Conservation (phyloP, 179 eudicot genomes). For the Beta corolliflora region DNA sequence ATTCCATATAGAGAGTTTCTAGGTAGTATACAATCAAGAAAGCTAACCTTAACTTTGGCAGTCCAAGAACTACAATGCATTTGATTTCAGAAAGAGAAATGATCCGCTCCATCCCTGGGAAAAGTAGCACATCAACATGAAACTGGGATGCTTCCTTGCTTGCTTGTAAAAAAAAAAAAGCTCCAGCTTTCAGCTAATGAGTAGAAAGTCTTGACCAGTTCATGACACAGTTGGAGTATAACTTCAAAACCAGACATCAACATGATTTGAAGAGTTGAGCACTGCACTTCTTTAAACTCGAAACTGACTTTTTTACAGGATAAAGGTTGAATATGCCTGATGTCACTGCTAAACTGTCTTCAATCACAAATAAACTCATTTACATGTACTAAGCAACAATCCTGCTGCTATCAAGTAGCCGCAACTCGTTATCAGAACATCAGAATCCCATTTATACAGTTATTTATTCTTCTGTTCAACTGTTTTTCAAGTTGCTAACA, state of each 20-base stretch:
- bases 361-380: background rate
- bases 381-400: background rate
- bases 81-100: background rate
- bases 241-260: background rate
- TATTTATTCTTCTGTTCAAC: background rate
- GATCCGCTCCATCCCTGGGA: background rate
- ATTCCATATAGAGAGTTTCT: background rate
- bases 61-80: background rate
- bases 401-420: no score
- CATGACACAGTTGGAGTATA: background rate
- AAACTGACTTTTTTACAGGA: background rate
- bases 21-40: background rate
- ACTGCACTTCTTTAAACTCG: background rate
- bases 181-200: background rate
- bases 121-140: background rate
- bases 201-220: background rate
- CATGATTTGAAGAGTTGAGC: background rate
- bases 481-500: background rate
- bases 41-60: conserved; percentile 1
- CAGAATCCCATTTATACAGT: background rate
- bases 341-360: background rate
- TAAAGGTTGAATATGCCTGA: background rate
- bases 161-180: background rate
- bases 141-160: conserved; percentile 8
- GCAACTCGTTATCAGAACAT: background rate